Base-by-base conservation (phyloP, 108 stramenopile genomes). In the Pseudonitzschia multiseries region DNA sequence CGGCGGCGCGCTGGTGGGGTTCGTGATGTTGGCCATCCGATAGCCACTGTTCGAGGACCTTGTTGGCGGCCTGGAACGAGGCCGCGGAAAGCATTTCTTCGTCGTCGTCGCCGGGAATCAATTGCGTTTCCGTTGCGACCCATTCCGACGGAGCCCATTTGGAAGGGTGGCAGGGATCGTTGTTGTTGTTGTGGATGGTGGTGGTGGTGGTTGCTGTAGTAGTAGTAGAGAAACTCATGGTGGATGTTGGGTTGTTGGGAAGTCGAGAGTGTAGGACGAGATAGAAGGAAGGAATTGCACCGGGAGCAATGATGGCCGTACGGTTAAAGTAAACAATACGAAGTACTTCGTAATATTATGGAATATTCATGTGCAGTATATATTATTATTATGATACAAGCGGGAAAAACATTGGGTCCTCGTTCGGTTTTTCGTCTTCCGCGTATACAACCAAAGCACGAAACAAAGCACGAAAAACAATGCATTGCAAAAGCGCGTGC, bases 41-140 rank as follows among this genome's bases (percentile, higher is more conserved):
- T 40, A 78, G 70, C 84, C 84, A 86, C 54, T 86, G 70, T 27
- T 82, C 79, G 21, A 86, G 78, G 18, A 86, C 84, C 64, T 77
- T 82, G 69, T 69, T 59, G 44, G 80, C 81, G 43, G 81, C 84
- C 66, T 82, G 76, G 44, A 72, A 59, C 5, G 84, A 82, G 6
- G 72, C 66, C 14, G 78, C 78, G 14, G 83, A 79, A 43, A 77
- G 70, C 40, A 78, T 41, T 44, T 69, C 72, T 61, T 79, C 83
- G 32, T 76, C 83, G 27, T 68, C 75, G 26, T 53, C 33, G 0
- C 18, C 69, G 17, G 48, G 22, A 28, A 70, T 71, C 66, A 67
- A 43, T 40, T 62, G 61, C 61, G 61, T 40, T 17, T 62, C 61
- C 8, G 32, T 21, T 0, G 36, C 61, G 61, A 33, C 8, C 61